These are phyloP conservation scores for Gelatoporia subvermispora DNA, from an alignment of 768 basidiomycete genomes.

Conservation along the genomic window DNA sequence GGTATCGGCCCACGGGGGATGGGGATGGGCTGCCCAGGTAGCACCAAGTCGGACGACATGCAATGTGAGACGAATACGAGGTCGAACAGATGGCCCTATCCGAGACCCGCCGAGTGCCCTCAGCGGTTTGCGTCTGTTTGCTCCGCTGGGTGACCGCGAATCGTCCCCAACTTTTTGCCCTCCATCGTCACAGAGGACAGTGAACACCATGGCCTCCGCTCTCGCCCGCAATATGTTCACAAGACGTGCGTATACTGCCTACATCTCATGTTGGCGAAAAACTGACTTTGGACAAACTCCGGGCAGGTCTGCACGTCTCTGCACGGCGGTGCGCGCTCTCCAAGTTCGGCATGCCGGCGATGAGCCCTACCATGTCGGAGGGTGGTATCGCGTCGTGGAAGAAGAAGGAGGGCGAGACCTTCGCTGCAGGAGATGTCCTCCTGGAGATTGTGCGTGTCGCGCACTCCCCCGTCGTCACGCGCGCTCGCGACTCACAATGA, in stretches of 20 bases:
- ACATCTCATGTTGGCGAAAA: neutral
- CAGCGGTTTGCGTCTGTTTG: conserved; percentile 20
- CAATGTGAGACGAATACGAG: too few species aligned
- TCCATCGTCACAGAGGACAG: conserved; percentile 22
- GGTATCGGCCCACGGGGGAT: conserved; percentile 51
- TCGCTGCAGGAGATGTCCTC: conserved; percentile 86
- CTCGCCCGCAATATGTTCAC: conserved; percentile 56
- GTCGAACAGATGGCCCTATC: neutral
- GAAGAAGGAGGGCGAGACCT: conserved; percentile 91
- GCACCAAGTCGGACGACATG: conserved; percentile 32
- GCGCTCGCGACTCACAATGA: conserved; percentile 6
- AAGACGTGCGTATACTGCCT: conserved; percentile 47
- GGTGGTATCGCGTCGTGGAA: conserved; percentile 98
- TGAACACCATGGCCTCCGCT: conserved; percentile 49
- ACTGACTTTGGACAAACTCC: neutral
- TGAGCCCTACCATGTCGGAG: conserved; percentile 99
- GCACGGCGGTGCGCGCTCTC: conserved; percentile 72
- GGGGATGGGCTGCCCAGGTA: conserved; percentile 78
- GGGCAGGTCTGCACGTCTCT: conserved; percentile 77
- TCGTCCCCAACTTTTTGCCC: conserved; percentile 15
- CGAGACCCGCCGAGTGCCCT: conserved; percentile 15
- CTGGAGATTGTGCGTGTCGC: conserved; percentile 81
- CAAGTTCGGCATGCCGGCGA: conserved; percentile 94
- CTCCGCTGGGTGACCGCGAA: conserved; percentile 18
- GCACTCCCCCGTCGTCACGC: neutral